Evolutionary conservation across 768 basidiomycete genomes (phyloP).

Genomic region (Trametes cubensis): DNA sequence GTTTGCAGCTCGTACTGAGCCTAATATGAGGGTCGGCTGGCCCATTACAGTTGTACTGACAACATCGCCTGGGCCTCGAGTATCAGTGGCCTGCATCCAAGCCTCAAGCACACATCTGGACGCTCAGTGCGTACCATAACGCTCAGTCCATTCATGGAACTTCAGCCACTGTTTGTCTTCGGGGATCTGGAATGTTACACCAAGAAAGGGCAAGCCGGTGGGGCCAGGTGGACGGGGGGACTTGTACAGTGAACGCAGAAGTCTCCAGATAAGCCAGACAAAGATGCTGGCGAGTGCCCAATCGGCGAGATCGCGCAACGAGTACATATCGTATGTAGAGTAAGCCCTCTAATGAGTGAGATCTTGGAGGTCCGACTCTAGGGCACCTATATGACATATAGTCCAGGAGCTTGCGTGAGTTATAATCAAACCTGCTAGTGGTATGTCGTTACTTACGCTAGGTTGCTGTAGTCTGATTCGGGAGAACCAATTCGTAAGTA

Average conservation of each 20-base stretch:
- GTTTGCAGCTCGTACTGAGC: conserved; percentile 32
- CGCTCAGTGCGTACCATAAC: conserved; percentile 25
- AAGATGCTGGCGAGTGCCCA: neutral
- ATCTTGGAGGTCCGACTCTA: no score
- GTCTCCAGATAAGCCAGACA: conserved; percentile 6
- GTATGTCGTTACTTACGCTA: no score
- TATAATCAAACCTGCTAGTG: no score
- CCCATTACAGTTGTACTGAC: conserved; percentile 32
- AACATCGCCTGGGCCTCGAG: conserved; percentile 29
- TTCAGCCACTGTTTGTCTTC: conserved; percentile 32
- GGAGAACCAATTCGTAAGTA: no score
- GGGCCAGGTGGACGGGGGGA: conserved; percentile 30
- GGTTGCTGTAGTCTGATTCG: no score
- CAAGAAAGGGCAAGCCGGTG: conserved; percentile 25
- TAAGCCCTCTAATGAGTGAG: no score
- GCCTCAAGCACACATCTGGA: no score
- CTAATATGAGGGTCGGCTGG: conserved; percentile 32
- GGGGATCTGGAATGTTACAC: conserved; percentile 32
- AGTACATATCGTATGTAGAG: neutral
- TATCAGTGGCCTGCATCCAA: neutral
- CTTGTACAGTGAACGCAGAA: neutral
- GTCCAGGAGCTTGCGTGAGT: no score
- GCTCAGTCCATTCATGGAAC: conserved; percentile 30
- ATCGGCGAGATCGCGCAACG: neutral
- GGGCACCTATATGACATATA: no score